phyloP scores from a whole-genome alignment of 2,329 filamentous ascomycete species.

The Trichoderma asperellum region DNA sequence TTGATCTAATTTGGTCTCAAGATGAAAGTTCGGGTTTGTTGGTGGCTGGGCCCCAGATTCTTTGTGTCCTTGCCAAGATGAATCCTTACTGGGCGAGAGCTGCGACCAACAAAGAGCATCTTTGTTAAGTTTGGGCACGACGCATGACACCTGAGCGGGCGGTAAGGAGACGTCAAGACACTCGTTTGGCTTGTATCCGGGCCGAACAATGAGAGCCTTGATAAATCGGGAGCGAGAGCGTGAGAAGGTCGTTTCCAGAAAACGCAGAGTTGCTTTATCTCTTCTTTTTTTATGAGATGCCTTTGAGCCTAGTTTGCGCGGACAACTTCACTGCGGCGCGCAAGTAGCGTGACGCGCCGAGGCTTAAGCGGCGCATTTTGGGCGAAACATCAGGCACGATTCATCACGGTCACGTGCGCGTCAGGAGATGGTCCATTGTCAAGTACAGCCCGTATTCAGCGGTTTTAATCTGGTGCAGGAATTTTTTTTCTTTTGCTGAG shows the following conservation, averaged over 20 bases:
- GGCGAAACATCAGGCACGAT: slow-evolving; percentile 31
- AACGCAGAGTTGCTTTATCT: neutral
- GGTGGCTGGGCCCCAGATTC: slow-evolving; percentile 17
- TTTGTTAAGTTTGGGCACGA: slow-evolving; percentile 30
- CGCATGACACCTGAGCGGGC: slow-evolving; percentile 7
- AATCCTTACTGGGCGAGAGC: slow-evolving; percentile 24
- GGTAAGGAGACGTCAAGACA: slow-evolving; percentile 3
- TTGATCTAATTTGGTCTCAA: slow-evolving; percentile 5
- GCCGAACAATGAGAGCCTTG: neutral
- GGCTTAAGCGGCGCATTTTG: slow-evolving; percentile 42
- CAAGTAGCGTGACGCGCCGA: slow-evolving; percentile 40
- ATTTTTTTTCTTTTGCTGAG: neutral
- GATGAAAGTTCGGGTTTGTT: slow-evolving; percentile 5
- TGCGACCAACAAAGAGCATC: slow-evolving; percentile 37
- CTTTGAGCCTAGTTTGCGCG: slow-evolving; percentile 33
- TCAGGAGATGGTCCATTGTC: neutral
- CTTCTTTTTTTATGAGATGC: neutral
- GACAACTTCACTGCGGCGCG: slow-evolving; percentile 28
- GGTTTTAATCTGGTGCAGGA: neutral
- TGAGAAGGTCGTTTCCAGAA: neutral
- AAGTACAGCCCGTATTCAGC: neutral
- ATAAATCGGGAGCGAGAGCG: neutral
- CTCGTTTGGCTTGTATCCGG: neutral
- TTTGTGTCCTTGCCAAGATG: slow-evolving; percentile 26
- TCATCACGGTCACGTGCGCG: slow-evolving; percentile 37